Conservation (phyloP, 2,329 filamentous ascomycete species). For the Penicillium janthinellum region DNA sequence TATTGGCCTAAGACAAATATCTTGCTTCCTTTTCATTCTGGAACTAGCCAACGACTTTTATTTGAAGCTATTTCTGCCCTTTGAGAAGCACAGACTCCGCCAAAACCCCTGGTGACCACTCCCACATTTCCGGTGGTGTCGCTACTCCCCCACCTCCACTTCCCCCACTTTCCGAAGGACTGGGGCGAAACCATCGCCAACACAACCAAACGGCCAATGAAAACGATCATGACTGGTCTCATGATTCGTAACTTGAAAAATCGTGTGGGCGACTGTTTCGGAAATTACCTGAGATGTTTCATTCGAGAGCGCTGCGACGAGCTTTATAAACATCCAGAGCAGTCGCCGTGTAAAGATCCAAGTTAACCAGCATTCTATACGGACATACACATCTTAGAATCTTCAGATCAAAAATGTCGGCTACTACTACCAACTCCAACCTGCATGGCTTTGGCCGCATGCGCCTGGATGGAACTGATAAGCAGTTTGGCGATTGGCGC, state of each 20-base stretch:
- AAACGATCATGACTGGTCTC: background rate
- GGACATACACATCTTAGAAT: background rate
- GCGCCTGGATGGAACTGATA: slow-evolving; percentile 23
- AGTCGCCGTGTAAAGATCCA: background rate
- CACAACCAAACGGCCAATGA: background rate
- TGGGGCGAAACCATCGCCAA: background rate
- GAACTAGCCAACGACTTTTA: background rate
- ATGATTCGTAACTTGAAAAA: background rate
- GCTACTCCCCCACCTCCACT: slow-evolving; percentile 8
- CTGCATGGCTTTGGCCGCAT: slow-evolving; percentile 19
- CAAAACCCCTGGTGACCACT: background rate
- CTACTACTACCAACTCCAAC: slow-evolving; percentile 14
- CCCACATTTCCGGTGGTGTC: background rate
- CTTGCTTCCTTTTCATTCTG: background rate
- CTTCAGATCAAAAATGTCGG: slow-evolving; percentile 16
- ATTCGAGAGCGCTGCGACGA: background rate
- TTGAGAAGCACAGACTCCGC: background rate
- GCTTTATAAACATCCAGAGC: background rate
- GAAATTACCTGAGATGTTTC: background rate
- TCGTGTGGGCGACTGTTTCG: background rate
- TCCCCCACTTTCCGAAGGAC: slow-evolving; percentile 16
- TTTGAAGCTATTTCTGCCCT: background rate
- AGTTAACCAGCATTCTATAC: background rate
- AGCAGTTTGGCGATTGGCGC: slow-evolving; percentile 26
- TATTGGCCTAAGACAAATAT: background rate